These are phyloP conservation scores for Nothomitra cinnamomea DNA, from an alignment of 2,329 filamentous ascomycete species.

Conservation along the genomic window DNA sequence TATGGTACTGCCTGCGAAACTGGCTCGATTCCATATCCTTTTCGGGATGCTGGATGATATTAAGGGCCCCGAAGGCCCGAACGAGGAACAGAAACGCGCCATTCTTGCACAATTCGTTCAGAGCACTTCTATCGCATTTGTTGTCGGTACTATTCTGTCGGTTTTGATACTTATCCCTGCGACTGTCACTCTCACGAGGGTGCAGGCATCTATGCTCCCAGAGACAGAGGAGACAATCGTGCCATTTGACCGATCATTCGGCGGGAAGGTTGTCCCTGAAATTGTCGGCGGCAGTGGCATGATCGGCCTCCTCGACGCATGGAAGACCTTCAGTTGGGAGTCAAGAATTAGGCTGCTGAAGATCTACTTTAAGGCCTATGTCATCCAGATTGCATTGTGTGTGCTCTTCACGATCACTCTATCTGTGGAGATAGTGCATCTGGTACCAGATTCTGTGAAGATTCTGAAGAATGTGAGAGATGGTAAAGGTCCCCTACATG, in stretches of 20 bases:
- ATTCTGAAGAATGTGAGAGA: background rate
- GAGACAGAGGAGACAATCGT: conserved; percentile 71
- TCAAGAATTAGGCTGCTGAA: conserved; percentile 58
- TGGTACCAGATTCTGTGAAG: background rate
- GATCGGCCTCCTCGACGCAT: conserved; percentile 57
- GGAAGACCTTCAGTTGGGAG: conserved; percentile 57
- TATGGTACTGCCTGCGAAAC: conserved; percentile 28
- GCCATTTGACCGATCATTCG: conserved; percentile 77
- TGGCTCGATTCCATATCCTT: conserved; percentile 32
- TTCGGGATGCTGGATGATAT: conserved; percentile 16
- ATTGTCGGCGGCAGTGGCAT: conserved; percentile 57
- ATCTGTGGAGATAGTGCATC: background rate
- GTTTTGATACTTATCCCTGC: conserved; percentile 53
- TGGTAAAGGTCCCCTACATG: no score
- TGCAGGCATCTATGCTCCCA: conserved; percentile 74
- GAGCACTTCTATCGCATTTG: conserved; percentile 18
- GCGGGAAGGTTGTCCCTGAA: conserved; percentile 56
- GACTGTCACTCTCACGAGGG: conserved; percentile 58
- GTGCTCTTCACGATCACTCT: background rate
- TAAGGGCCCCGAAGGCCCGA: conserved; percentile 16
- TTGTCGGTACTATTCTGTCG: conserved; percentile 15
- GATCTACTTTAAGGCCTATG: conserved; percentile 55
- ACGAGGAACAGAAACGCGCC: conserved; percentile 21
- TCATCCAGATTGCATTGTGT: conserved; percentile 31
- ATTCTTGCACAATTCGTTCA: background rate